Conservation (phyloP, 179 eudicot genomes). For the Vitellaria paradoxa region DNA sequence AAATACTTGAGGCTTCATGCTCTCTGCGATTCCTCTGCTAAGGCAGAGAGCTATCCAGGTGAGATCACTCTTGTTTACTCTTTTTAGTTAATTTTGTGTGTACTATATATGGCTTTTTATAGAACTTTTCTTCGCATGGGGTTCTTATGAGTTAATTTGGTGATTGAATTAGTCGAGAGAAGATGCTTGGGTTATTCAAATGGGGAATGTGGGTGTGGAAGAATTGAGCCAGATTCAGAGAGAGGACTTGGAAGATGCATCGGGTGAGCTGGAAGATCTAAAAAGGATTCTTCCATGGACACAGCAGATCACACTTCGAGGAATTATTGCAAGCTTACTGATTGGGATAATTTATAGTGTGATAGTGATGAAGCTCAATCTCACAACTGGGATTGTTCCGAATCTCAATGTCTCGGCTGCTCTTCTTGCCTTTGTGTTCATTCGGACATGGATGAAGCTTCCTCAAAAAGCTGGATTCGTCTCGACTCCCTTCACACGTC, state of each 20-base stretch:
- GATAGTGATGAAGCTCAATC: slow-evolving; percentile 65
- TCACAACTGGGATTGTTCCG: slow-evolving; percentile 71
- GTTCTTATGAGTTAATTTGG: not conserved
- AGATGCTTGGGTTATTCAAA: not conserved
- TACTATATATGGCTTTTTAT: too few relatives aligned
- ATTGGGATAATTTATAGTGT: slow-evolving; percentile 71
- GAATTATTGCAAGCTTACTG: slow-evolving; percentile 52
- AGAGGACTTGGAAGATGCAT: slow-evolving; percentile 13
- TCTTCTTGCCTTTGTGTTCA: slow-evolving; percentile 60
- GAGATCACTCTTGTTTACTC: too few relatives aligned
- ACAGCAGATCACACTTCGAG: slow-evolving; percentile 60
- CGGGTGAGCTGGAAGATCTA: slow-evolving; percentile 7
- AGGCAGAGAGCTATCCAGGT: too few relatives aligned
- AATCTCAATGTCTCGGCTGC: slow-evolving; percentile 80
- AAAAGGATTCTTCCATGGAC: slow-evolving; percentile 52
- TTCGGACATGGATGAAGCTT: slow-evolving; percentile 55
- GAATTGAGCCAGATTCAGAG: slow-evolving; percentile 6
- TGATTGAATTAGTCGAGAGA: not conserved
- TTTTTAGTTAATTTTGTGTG: too few relatives aligned
- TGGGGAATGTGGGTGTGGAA: not conserved
- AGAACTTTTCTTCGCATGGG: not conserved
- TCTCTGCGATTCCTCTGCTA: too few relatives aligned
- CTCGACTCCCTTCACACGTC: slow-evolving; percentile 59
- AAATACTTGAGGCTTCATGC: too few relatives aligned
- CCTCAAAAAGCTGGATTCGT: slow-evolving; percentile 46